Base-by-base conservation (phyloP, 2,329 filamentous ascomycete genomes). In the Diaporthe sp. region DNA sequence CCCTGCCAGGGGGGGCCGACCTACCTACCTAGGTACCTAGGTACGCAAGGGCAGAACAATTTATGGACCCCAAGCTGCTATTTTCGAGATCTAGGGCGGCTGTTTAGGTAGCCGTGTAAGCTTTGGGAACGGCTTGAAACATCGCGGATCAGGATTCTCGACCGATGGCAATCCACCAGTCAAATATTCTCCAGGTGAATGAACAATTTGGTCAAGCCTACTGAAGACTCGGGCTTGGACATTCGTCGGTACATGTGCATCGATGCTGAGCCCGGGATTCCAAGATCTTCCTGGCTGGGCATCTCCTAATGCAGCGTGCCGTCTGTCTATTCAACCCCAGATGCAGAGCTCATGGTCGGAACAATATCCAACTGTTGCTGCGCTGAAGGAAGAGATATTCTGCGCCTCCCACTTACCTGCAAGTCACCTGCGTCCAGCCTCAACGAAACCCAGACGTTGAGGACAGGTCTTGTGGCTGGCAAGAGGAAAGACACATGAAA, bases 11-110 rank as follows among this genome's bases (percentile, higher is more conserved):
- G 71, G 28, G 31, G 31, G 4, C 60, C 47, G 31, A 13, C 47
- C 31, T 7, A 55, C 4, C 31, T 31, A n/a, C n/a, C n/a, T n/a
- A n/a, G n/a, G n/a, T n/a, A n/a, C n/a, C n/a, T n/a, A n/a, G n/a
- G n/a, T n/a, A 31, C 31, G 49, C 34, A 25, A 28, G 49, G 1
- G 22, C 44, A 37, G 47, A 25, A 25, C 49, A 70, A 22, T 53
- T 70, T 55, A 39, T 55, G 34, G 65, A 55, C 58, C 71, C 71
- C 71, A 65, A 22, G 12, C 47, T 63, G 71, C 58, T 73, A 73
- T 73, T 73, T 73, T 63, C 17, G 58, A 53, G 28, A 34, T 55
- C n/a, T 15, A 55, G 5, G n/a, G 53, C 58, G 57, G 70, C 55
- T 53, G 20, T 28, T 15, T 7, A 25, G 13, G 34, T 42, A 15